Base-by-base conservation (phyloP, 306 rosid species). In the Fagus sylvatica region DNA sequence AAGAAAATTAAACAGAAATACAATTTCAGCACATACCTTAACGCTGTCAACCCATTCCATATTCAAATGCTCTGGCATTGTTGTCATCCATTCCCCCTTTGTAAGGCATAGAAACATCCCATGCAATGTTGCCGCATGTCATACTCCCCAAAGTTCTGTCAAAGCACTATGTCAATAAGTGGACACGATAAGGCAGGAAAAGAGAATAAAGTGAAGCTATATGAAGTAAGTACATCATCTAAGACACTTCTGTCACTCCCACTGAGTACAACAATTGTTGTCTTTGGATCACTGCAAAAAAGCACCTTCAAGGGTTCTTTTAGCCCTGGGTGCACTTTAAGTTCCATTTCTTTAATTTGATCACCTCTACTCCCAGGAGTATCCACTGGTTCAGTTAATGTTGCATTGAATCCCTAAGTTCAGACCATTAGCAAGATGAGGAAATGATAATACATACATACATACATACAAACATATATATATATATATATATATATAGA, bases 31-130 rank as follows among this genome's bases (percentile, higher is more conserved):
- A 79, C 41, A 55, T 76, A 92, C 98, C 97, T 89, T 85, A 80
- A 94, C 90, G 28, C 97, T 94, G 53, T 89, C 97, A 55, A 89
- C 87, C 98, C 98, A 94, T 73, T 94, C 98, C 98, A 92, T 92
- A 82, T 89, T 94, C 82, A 90, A 79, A 76, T 90, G 97, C 73
- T 94, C 98, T 2, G 97, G 98, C 98, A 94, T 94, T 60, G 98
- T 94, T 71, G 98, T 92, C 98, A 94, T 92, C 98, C 98, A 94
- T 33, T 84, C 90, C 53, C 97, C 97, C 78, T 76, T 84, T 15
- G 98, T 85, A 72, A 71, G 82, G 57, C 91, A 85, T 73, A 94
- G 69, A 79, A 94, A 94, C 98, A 94, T 94, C 78, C 97, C 98
- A 79, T 94, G 92, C 86, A 92, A 97, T 15, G 98, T 97, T 60